phyloP scores from a whole-genome alignment of 106 monocot species.

The Vanilla planifolia region DNA sequence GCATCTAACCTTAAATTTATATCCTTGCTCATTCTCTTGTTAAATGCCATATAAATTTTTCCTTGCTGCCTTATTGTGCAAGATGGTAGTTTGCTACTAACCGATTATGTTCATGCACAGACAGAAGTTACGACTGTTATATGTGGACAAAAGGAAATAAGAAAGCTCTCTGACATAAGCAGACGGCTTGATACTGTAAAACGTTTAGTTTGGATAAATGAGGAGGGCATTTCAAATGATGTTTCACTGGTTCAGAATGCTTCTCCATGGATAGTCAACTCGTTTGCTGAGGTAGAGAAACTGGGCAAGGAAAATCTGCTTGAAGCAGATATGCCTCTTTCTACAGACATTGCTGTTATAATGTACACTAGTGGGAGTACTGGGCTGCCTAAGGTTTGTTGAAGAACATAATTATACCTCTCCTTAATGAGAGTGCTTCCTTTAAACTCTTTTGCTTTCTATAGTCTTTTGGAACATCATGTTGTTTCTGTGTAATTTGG shows the following conservation, averaged over 20 bases:
- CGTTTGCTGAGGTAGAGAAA: conserved; percentile 75
- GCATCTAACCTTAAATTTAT: no score
- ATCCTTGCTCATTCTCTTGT: not conserved
- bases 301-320: conserved; percentile 60
- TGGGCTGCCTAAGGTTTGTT: conserved; percentile 91
- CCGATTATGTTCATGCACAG: no score
- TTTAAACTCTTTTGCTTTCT: not conserved
- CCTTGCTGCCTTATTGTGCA: no score
- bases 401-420: not conserved
- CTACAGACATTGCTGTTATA: conserved; percentile 87
- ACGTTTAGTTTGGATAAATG: conserved; percentile 74
- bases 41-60: conserved; percentile 2
- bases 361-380: conserved; percentile 99
- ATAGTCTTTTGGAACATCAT: not conserved
- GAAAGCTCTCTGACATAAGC: conserved; percentile 81
- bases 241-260: conserved; percentile 48
- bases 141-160: conserved; percentile 86
- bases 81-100: no score
- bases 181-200: conserved; percentile 81
- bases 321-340: conserved; percentile 55
- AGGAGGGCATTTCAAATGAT: conserved; percentile 53
- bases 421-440: not conserved
- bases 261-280: conserved; percentile 46
- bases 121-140: conserved; percentile 91
- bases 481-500: not conserved